Percentiles rank a stretch among this genome's conserved stretches.
phyloP scores from a whole-genome alignment of 2,329 filamentous ascomycete species.

The Ilyonectria mors-panacis region DNA sequence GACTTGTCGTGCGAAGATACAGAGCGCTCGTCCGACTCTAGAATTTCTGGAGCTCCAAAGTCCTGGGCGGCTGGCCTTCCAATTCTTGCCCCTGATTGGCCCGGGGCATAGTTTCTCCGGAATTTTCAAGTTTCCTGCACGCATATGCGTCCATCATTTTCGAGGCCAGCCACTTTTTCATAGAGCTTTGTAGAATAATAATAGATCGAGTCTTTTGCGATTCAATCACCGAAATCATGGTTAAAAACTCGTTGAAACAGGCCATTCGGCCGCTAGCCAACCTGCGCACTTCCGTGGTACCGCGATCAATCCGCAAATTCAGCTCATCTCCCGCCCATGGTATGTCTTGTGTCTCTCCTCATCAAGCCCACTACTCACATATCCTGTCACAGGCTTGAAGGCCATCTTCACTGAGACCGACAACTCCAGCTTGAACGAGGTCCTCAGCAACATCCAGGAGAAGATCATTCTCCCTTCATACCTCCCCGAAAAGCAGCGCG shows the following conservation, averaged over 20 bases:
- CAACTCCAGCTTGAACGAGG: slow-evolving; percentile 66
- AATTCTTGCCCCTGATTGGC: slow-evolving; percentile 55
- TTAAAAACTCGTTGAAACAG: slow-evolving; percentile 42
- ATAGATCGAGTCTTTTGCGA: slow-evolving; percentile 11
- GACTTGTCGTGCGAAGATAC: slow-evolving; percentile 42
- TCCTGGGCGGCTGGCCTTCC: slow-evolving; percentile 25
- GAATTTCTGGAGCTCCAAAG: slow-evolving; percentile 48
- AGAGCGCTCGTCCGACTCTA: slow-evolving; percentile 38
- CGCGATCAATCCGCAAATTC: slow-evolving; percentile 44
- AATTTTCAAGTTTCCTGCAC: slow-evolving; percentile 32
- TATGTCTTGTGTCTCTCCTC: slow-evolving; percentile 36
- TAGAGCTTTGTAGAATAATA: slow-evolving; percentile 18
- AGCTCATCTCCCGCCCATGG: slow-evolving; percentile 50
- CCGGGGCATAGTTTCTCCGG: slow-evolving; percentile 52
- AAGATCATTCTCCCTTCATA: slow-evolving; percentile 75
- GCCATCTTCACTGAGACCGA: slow-evolving; percentile 67
- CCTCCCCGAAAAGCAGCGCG: slow-evolving; percentile 67
- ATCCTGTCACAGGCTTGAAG: slow-evolving; percentile 48
- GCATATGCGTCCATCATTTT: slow-evolving; percentile 32
- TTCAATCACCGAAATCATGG: slow-evolving; percentile 33
- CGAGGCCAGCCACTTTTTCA: slow-evolving; percentile 6
- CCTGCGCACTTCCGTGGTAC: slow-evolving; percentile 32
- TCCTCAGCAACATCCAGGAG: slow-evolving; percentile 68
- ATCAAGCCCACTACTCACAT: slow-evolving; percentile 32
- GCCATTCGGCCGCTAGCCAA: slow-evolving; percentile 45